A percentile compares a stretch with the other conserved stretches of the same genome.
phyloP scores from a whole-genome alignment of 169 alveolate genomes.

The Ichthyophthirius multifiliis region DNA sequence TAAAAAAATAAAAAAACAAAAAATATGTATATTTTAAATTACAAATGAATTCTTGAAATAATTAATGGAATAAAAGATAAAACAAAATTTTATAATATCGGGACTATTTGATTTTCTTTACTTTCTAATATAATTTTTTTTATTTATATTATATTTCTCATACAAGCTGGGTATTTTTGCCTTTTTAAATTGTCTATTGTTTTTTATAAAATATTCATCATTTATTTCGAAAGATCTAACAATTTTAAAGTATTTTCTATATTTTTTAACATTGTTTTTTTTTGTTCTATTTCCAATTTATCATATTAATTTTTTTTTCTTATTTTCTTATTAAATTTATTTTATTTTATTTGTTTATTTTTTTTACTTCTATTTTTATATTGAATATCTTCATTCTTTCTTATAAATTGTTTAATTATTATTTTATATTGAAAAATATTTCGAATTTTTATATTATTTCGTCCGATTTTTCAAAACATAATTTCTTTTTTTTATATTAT shows the following conservation, averaged over 20 bases:
- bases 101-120: not conserved
- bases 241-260: not conserved
- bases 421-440: not conserved
- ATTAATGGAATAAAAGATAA: not conserved
- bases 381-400: not conserved
- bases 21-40: not conserved
- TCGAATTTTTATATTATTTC: not conserved
- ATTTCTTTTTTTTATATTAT: not conserved
- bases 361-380: not conserved
- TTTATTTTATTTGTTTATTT: not conserved
- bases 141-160: not conserved
- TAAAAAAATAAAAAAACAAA: not conserved
- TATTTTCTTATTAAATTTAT: not conserved
- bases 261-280: not conserved
- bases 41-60: not conserved
- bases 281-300: not conserved
- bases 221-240: not conserved
- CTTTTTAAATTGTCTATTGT: not conserved
- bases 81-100: not conserved
- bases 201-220: not conserved
- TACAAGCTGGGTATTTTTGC: not conserved
- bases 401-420: not conserved
- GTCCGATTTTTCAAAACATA: not conserved
- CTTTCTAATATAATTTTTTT: not conserved
- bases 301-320: conserved; percentile 4